phyloP scores from a whole-genome alignment of 2,329 filamentous ascomycete species.

The Colletotrichum eleusines region DNA sequence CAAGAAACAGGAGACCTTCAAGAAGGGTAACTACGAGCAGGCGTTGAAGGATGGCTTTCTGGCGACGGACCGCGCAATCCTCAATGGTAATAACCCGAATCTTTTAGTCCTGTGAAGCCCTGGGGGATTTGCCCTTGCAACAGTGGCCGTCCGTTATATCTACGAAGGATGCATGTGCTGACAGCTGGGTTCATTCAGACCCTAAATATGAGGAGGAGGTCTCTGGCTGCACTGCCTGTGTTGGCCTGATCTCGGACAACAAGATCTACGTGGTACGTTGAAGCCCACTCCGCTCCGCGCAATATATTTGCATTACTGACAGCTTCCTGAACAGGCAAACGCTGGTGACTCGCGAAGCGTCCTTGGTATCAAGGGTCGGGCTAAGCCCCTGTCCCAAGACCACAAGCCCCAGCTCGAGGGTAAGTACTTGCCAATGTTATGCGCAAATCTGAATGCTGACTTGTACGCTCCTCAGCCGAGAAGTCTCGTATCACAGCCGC shows the following conservation, averaged over 20 bases:
- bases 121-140: neutral
- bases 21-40: constrained; percentile 91
- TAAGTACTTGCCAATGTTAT: constrained; percentile 53
- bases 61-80: constrained; percentile 93
- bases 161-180: constrained; percentile 21
- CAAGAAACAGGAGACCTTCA: constrained; percentile 93
- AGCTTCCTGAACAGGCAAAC: constrained; percentile 77
- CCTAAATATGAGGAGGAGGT: constrained; percentile 98
- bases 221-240: constrained; percentile 96
- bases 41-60: constrained; percentile 97
- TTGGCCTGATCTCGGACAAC: constrained; percentile 87
- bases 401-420: constrained; percentile 99
- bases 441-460: constrained; percentile 16
- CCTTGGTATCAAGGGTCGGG: constrained; percentile 94
- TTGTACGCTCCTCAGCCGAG: constrained; percentile 72
- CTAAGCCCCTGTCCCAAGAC: constrained; percentile 98
- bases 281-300: constrained; percentile 28
- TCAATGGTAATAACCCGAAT: constrained; percentile 78
- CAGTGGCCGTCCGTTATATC: neutral
- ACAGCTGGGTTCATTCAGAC: constrained; percentile 67
- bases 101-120: neutral
- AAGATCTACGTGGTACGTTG: constrained; percentile 93
- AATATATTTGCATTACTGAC: constrained; percentile 46
- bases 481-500: constrained; percentile 96
- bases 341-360: constrained; percentile 96